Evolutionary conservation across 495 filamentous ascomycete genomes (phyloP).

Genomic region (Amphirosellinia nigrospora): DNA sequence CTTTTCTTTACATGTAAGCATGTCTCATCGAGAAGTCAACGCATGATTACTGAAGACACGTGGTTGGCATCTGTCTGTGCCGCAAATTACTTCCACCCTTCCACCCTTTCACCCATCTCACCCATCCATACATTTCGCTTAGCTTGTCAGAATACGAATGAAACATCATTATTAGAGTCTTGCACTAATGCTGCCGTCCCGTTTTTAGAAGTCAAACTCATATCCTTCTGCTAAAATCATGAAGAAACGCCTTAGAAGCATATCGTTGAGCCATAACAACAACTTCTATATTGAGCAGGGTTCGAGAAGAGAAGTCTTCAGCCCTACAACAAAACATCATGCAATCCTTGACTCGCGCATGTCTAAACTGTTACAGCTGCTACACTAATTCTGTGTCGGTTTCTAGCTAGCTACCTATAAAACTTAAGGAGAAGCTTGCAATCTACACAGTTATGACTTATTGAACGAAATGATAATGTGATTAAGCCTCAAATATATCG

Average conservation of each 20-base stretch:
- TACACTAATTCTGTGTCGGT: not conserved
- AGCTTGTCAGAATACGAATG: slow-evolving; percentile 11
- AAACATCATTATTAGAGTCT: slow-evolving; percentile 5
- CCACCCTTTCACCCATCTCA: not conserved
- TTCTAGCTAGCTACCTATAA: not conserved
- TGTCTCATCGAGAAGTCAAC: not conserved
- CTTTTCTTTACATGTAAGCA: slow-evolving; percentile 2
- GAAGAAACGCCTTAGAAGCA: too few species aligned
- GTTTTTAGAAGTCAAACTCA: slow-evolving; percentile 26
- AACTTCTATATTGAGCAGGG: not conserved
- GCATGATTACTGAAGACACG: slow-evolving; percentile 10
- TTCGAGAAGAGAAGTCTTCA: not conserved
- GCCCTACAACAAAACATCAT: slow-evolving; percentile 12
- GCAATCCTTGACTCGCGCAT: not conserved
- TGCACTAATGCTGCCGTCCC: slow-evolving; percentile 11
- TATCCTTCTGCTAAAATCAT: too few species aligned
- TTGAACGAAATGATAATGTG: not conserved
- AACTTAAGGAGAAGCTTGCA: not conserved
- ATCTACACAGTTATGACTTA: not conserved
- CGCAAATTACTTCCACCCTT: slow-evolving; percentile 13
- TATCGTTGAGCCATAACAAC: too few species aligned
- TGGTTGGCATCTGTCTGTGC: slow-evolving; percentile 24
- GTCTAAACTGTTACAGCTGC: not conserved
- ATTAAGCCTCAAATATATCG: not conserved
- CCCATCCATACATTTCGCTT: not conserved